These are phyloP conservation scores for Bombardia bombarda DNA, from an alignment of 495 filamentous ascomycete genomes.

Conservation along the genomic window DNA sequence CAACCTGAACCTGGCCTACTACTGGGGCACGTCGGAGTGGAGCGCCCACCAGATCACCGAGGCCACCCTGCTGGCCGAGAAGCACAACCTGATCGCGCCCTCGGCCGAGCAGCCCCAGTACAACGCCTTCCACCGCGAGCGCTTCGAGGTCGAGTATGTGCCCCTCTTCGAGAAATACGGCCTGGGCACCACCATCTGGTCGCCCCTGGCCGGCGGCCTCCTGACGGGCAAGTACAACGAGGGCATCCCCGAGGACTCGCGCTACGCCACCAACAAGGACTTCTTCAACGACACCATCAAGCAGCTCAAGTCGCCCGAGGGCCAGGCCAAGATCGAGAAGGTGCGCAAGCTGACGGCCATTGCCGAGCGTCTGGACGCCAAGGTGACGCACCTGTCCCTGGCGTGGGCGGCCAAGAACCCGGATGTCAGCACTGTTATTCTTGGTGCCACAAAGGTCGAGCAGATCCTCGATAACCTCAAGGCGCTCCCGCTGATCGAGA, in stretches of 20 bases:
- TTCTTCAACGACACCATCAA: constrained; percentile 32
- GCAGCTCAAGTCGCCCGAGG: constrained; percentile 22
- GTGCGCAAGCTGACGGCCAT: constrained; percentile 46
- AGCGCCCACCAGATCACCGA: constrained; percentile 69
- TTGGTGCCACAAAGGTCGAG: constrained; percentile 62
- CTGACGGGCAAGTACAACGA: constrained; percentile 80
- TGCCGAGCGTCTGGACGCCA: constrained; percentile 57
- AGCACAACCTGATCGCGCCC: constrained; percentile 69
- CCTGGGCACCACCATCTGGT: constrained; percentile 64
- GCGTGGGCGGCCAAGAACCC: constrained; percentile 73
- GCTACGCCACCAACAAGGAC: constrained; percentile 39
- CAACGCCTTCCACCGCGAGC: constrained; percentile 65
- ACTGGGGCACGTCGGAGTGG: constrained; percentile 93
- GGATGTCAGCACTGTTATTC: constrained; percentile 66
- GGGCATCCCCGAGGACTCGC: constrained; percentile 48
- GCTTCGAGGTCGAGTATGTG: constrained; percentile 69
- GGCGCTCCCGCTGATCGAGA: constrained; percentile 53
- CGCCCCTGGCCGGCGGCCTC: constrained; percentile 60
- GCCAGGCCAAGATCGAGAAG: constrained; percentile 35
- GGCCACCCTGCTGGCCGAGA: constrained; percentile 67
- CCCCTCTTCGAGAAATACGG: constrained; percentile 55
- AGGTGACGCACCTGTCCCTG: constrained; percentile 52
- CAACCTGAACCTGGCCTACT: constrained; percentile 65
- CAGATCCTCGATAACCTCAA: constrained; percentile 63
- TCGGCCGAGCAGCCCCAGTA: constrained; percentile 81